Evolutionary conservation across 2,329 filamentous ascomycete genomes (phyloP).

Genomic region (Claviceps purpurea): DNA sequence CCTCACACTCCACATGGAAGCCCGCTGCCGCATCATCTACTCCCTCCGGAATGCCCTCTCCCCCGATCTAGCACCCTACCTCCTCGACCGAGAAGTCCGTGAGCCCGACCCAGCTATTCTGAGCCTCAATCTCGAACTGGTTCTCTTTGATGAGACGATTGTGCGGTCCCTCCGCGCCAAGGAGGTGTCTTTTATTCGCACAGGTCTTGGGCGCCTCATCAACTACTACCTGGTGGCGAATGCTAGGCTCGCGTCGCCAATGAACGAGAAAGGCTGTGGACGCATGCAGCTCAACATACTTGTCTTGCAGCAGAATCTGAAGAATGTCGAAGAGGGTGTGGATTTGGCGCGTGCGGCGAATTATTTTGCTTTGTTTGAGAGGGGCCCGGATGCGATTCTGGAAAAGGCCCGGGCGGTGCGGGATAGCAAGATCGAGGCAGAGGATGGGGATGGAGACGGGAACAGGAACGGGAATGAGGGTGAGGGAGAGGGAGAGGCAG

Average conservation of each 20-base stretch:
- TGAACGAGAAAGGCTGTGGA: constrained; percentile 75
- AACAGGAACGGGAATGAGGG: too few species aligned
- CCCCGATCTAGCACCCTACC: constrained; percentile 46
- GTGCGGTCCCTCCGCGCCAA: constrained; percentile 55
- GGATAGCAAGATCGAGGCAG: constrained; percentile 20
- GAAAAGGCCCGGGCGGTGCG: constrained; percentile 41
- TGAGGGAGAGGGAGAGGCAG: too few species aligned
- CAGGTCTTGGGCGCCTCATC: constrained; percentile 63
- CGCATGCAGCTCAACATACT: constrained; percentile 88
- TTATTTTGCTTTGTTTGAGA: constrained; percentile 57
- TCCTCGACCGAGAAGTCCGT: constrained; percentile 57
- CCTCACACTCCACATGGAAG: constrained; percentile 76
- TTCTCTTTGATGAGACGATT: constrained; percentile 77
- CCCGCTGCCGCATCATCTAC: constrained; percentile 73
- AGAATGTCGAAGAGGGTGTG: constrained; percentile 70
- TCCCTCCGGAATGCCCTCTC: constrained; percentile 55
- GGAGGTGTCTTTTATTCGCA: constrained; percentile 64
- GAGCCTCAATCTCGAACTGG: constrained; percentile 69
- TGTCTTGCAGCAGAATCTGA: constrained; percentile 91
- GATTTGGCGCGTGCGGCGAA: constrained; percentile 48
- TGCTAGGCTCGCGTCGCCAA: constrained; percentile 56
- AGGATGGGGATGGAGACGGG: neutral
- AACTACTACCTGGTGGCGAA: constrained; percentile 67
- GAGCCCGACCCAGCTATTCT: constrained; percentile 71
- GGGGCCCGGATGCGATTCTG: constrained; percentile 52